Evolutionary conservation across 306 rosid genomes (phyloP).

Genomic region (Cicer chorassanicum): DNA sequence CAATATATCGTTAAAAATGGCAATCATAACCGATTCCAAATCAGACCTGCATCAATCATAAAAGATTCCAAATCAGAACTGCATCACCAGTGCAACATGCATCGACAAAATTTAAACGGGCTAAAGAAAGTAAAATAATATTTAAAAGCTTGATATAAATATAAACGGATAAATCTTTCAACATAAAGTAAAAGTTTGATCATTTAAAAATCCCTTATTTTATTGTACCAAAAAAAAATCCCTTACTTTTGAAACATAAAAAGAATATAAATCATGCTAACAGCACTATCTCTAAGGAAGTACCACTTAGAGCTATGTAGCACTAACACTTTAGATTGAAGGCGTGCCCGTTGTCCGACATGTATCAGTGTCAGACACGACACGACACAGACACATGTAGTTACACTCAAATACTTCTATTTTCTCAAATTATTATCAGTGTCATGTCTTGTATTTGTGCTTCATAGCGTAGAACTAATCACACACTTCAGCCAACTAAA

Average conservation of each 20-base stretch:
- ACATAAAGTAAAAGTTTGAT: background rate
- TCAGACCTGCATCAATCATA: conserved; percentile 75
- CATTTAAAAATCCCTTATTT: background rate
- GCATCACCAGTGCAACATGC: conserved; percentile 50
- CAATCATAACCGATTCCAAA: conserved; percentile 66
- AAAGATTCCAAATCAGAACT: conserved; percentile 82
- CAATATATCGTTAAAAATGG: conserved; percentile 60
- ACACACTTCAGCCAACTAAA: conserved; percentile 31
- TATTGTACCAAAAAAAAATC: background rate
- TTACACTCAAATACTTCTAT: no score
- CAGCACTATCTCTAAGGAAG: conserved; percentile 12
- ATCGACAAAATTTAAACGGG: conserved; percentile 38
- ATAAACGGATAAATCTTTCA: conserved; percentile 20
- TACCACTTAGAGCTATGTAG: conserved; percentile 9
- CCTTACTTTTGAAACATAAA: conserved; percentile 20
- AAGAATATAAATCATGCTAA: background rate
- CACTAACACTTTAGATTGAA: no score
- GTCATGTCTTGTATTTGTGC: no score
- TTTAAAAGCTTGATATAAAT: conserved; percentile 23
- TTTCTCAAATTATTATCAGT: no score
- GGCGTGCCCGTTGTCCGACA: no score
- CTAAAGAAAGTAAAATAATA: conserved; percentile 1
- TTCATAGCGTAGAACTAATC: conserved; percentile 19
- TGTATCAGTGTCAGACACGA: no score
- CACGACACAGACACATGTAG: no score